Conservation (phyloP, 768 basidiomycete species). For the Termitomyces heimii region DNA sequence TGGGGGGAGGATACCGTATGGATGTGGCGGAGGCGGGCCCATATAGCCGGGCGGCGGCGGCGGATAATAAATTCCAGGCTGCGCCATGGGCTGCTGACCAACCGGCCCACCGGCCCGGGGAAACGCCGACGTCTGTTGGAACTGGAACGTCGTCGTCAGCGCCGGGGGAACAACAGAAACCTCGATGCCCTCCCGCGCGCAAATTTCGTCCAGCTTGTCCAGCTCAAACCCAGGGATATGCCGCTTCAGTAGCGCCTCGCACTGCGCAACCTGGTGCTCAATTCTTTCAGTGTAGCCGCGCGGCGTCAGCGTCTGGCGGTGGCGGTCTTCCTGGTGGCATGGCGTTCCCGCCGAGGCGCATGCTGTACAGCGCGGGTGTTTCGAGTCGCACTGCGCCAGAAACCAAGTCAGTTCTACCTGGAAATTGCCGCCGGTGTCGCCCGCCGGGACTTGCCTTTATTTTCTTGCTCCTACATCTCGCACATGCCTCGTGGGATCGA, state of each 20-base stretch:
- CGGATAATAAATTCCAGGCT: conserved; percentile 32
- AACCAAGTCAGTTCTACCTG: conserved; percentile 30
- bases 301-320: conserved; percentile 81
- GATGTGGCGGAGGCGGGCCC: conserved; percentile 32
- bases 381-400: conserved; percentile 73
- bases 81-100: conserved; percentile 30
- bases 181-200: conserved; percentile 65
- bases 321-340: conserved; percentile 86
- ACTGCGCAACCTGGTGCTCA: conserved; percentile 75
- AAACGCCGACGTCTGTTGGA: conserved; percentile 20
- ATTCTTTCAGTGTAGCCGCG: conserved; percentile 79
- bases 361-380: conserved; percentile 82
- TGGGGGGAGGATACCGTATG: conserved; percentile 31
- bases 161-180: conserved; percentile 22
- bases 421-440: conserved; percentile 80
- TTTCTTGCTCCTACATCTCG: conserved; percentile 93
- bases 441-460: conserved; percentile 81
- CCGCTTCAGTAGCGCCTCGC: conserved; percentile 72
- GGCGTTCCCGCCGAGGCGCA: conserved; percentile 74
- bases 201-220: conserved; percentile 57
- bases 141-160: conserved; percentile 25
- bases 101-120: conserved; percentile 23
- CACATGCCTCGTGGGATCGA: conserved; percentile 88
- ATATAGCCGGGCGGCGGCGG: conserved; percentile 29
- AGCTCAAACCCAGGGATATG: conserved; percentile 64